phyloP scores from a whole-genome alignment of 2,329 filamentous ascomycete species.

The Hawksworthiomyces lignivorus region DNA sequence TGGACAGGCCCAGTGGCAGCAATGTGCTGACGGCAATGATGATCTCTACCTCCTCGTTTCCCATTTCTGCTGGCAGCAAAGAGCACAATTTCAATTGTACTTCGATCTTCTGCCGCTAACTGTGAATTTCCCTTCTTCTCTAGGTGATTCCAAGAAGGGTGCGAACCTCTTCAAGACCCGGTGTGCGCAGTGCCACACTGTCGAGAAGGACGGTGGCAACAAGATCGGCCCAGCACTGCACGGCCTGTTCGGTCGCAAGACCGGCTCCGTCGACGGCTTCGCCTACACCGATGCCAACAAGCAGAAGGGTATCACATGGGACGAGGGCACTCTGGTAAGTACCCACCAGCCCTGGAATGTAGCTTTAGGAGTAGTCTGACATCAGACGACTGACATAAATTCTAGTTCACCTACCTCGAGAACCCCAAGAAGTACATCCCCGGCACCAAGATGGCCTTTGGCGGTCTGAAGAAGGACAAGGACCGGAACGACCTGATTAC shows the following conservation, averaged over 20 bases:
- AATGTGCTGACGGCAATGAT: no score
- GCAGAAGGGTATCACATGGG: constrained; percentile 85
- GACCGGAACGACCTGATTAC: constrained; percentile 98
- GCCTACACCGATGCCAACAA: constrained; percentile 99
- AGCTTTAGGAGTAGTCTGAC: background rate
- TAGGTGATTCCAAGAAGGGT: constrained; percentile 93
- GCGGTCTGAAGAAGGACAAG: constrained; percentile 99
- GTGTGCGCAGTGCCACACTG: constrained; percentile 97
- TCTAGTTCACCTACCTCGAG: constrained; percentile 93
- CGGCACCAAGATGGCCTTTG: constrained; percentile 99
- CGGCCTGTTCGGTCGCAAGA: constrained; percentile 96
- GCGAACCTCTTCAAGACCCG: constrained; percentile 98
- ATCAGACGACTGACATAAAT: no score
- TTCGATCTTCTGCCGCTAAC: no score
- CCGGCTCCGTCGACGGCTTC: constrained; percentile 84
- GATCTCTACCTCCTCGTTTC: no score
- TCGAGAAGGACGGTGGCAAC: constrained; percentile 85
- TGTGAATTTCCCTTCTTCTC: no score
- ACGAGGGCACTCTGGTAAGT: constrained; percentile 73
- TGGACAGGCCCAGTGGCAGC: no score
- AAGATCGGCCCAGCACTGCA: constrained; percentile 96
- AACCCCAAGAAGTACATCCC: constrained; percentile 99
- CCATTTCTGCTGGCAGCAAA: no score
- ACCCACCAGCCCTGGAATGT: background rate
- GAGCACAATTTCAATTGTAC: no score